phyloP scores from a whole-genome alignment of 345 rosid species.

The Dipteronia sinensis region DNA sequence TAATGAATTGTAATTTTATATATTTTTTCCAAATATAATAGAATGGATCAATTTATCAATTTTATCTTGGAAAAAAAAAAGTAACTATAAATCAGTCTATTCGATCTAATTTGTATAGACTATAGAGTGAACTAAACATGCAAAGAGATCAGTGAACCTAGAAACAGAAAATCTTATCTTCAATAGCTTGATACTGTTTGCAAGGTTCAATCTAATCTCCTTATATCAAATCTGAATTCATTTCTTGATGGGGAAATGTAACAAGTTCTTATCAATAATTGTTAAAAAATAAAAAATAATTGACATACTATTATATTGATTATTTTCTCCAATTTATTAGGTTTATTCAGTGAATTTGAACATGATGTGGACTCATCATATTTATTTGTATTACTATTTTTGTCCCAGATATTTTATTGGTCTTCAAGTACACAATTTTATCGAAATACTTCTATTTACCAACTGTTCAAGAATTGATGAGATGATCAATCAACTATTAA shows the following conservation, averaged over 20 bases:
- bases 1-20: too few relatives aligned
- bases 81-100: too few relatives aligned
- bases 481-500: not conserved
- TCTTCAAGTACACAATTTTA: not conserved
- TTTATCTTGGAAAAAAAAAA: too few relatives aligned
- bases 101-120: not conserved
- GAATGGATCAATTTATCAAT: too few relatives aligned
- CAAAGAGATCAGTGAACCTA: not conserved
- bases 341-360: not conserved
- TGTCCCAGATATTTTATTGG: not conserved
- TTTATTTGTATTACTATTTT: not conserved
- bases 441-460: not conserved
- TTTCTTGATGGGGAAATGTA: slow-evolving; percentile 1
- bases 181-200: not conserved
- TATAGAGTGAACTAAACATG: not conserved
- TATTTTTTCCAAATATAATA: too few relatives aligned
- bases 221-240: not conserved
- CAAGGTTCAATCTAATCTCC: not conserved
- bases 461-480: not conserved
- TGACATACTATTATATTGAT: not conserved
- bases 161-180: not conserved
- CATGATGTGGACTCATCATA: not conserved
- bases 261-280: not conserved
- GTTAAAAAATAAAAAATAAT: not conserved
- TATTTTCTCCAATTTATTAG: not conserved